These are phyloP conservation scores for Poterioochromonas sp. DNA, from an alignment of 352 stramenopile species.

Conservation along the genomic window DNA sequence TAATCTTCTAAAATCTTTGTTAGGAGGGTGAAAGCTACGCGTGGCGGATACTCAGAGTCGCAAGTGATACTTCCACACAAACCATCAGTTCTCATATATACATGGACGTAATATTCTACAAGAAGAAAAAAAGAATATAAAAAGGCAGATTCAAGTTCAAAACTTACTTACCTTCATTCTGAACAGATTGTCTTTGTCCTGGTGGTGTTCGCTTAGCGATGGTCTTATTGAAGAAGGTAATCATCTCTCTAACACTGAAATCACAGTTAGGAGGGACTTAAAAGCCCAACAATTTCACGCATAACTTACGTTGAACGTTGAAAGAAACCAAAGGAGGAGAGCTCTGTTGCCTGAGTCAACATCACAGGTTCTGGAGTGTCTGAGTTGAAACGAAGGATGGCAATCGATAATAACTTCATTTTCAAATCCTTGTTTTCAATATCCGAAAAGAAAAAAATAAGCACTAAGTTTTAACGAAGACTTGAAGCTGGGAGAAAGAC, in stretches of 20 bases:
- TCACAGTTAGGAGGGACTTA: not conserved
- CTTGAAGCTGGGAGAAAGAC: too few relatives aligned
- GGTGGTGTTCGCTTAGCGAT: conserved; percentile 92
- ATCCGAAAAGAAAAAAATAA: too few relatives aligned
- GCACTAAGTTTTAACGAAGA: too few relatives aligned
- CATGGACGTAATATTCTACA: conserved; percentile 92
- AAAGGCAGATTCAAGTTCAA: not conserved
- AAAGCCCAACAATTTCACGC: not conserved
- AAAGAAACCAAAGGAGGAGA: conserved; percentile 71
- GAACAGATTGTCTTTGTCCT: conserved; percentile 91
- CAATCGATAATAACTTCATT: conserved; percentile 67
- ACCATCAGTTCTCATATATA: conserved; percentile 91
- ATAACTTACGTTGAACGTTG: conserved; percentile 54
- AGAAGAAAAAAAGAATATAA: not conserved
- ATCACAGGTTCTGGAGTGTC: conserved; percentile 56
- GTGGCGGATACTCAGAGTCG: conserved; percentile 93
- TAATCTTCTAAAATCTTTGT: conserved; percentile 93
- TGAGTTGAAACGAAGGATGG: conserved; percentile 55
- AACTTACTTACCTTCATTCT: conserved; percentile 76
- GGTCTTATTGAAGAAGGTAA: conserved; percentile 98
- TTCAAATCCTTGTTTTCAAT: too few relatives aligned
- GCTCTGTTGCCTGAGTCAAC: conserved; percentile 55
- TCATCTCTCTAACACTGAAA: conserved; percentile 87
- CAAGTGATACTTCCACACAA: conserved; percentile 88
- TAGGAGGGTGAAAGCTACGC: conserved; percentile 93